phyloP scores from a whole-genome alignment of 2,329 filamentous ascomycete species.

The Claviceps spartinae region DNA sequence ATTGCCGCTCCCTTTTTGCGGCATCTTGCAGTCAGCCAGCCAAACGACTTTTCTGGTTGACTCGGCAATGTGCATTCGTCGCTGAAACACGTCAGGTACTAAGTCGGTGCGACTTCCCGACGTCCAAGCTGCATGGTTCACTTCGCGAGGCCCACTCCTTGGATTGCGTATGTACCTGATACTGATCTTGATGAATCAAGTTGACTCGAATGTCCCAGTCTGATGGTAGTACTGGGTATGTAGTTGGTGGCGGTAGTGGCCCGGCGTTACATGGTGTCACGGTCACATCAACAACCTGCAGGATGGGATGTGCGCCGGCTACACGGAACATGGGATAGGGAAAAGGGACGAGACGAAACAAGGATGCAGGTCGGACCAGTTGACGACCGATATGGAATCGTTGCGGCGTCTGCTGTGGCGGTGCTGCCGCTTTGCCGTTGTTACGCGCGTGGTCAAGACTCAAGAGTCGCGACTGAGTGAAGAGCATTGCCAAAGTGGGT shows the following conservation, averaged over 20 bases:
- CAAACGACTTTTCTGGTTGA: constrained; percentile 7
- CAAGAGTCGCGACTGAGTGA: neutral
- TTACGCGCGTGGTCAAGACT: neutral
- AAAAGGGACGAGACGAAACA: neutral
- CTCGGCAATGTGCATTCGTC: constrained; percentile 14
- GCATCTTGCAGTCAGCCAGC: neutral
- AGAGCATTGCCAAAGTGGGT: neutral
- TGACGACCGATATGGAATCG: neutral
- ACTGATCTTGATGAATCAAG: neutral
- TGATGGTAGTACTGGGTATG: neutral
- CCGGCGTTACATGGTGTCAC: neutral
- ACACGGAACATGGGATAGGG: neutral
- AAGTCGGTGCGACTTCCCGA: neutral
- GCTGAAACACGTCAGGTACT: constrained; percentile 10
- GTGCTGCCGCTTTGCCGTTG: neutral
- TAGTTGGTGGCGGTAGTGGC: neutral
- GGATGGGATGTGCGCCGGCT: neutral
- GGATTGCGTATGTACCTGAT: no score
- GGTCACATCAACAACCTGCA: neutral
- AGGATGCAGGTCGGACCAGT: neutral
- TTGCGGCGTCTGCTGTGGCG: neutral
- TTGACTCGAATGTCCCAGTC: neutral
- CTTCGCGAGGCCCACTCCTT: neutral
- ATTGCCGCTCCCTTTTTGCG: neutral
- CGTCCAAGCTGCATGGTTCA: neutral